Conservation (phyloP, 2,329 filamentous ascomycete genomes). For the Ambrosiella cleistominuta region DNA sequence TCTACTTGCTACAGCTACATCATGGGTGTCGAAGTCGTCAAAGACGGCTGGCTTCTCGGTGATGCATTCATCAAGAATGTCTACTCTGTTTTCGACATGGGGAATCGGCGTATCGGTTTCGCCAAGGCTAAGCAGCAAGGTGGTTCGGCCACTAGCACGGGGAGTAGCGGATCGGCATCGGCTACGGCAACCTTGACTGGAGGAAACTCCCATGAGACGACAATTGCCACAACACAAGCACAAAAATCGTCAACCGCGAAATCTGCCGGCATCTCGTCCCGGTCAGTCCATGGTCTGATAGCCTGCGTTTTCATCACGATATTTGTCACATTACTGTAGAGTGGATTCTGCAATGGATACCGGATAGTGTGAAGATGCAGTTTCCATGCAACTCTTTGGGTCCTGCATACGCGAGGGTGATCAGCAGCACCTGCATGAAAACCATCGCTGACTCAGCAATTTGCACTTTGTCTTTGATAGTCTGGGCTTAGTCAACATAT, state of each 20-base stretch:
- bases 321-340: not conserved
- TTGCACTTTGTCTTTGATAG: not conserved
- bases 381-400: not conserved
- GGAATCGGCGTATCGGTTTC: conserved; percentile 41
- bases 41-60: conserved; percentile 56
- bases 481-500: not conserved
- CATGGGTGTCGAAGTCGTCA: conserved; percentile 51
- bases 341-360: too few species aligned
- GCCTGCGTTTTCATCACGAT: not conserved
- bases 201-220: not conserved
- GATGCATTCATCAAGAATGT: conserved; percentile 83
- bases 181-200: not conserved
- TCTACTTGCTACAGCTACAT: conserved; percentile 52
- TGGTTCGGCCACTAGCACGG: conserved; percentile 4
- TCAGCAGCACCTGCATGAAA: not conserved
- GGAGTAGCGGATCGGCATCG: not conserved
- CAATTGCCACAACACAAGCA: not conserved
- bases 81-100: conserved; percentile 68
- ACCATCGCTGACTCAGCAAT: not conserved
- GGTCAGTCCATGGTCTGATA: not conserved
- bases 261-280: not conserved
- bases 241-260: not conserved
- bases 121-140: conserved; percentile 9
- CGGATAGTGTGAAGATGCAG: not conserved
- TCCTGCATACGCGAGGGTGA: not conserved